Evolutionary conservation across 1,284 basidiomycete species (phyloP).

Genomic region (Bjerkandera adusta): DNA sequence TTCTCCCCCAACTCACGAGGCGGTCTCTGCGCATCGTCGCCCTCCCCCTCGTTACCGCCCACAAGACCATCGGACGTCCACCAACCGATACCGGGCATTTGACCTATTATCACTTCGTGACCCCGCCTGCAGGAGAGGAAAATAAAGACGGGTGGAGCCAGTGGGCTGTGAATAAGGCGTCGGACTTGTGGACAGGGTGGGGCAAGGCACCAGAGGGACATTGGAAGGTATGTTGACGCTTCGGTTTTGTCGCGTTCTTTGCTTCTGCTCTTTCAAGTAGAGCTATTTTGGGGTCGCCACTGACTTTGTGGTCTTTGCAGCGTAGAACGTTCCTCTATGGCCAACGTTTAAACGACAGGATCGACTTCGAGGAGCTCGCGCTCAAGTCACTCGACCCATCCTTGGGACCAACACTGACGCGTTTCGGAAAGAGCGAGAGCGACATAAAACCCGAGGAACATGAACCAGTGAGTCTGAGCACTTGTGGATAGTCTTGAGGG

Average conservation of each 20-base stretch:
- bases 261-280: too few relatives aligned
- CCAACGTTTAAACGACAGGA: conserved; percentile 61
- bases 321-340: conserved; percentile 58
- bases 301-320: too few relatives aligned
- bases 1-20: conserved; percentile 22
- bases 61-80: conserved; percentile 20
- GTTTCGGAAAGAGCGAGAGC: conserved; percentile 22
- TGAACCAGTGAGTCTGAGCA: too few relatives aligned
- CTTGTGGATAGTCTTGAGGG: too few relatives aligned
- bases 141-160: conserved; percentile 29
- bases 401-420: conserved; percentile 46
- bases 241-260: neutral
- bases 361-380: conserved; percentile 77
- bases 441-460: too few relatives aligned
- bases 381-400: conserved; percentile 69
- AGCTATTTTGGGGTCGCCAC: too few relatives aligned
- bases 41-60: conserved; percentile 37
- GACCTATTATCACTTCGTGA: conserved; percentile 49
- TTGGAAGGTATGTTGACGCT: conserved; percentile 72
- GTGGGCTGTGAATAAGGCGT: conserved; percentile 48
- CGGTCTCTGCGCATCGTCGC: conserved; percentile 46
- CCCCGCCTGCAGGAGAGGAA: conserved; percentile 24
- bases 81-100: conserved; percentile 26
- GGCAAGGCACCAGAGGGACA: conserved; percentile 59
- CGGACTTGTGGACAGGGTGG: conserved; percentile 57